A percentile compares a stretch with the other conserved stretches of the same genome.
These are phyloP conservation scores for Herpotrichia juniperi DNA, from an alignment of 2,329 filamentous ascomycete genomes.

Conservation along the genomic window DNA sequence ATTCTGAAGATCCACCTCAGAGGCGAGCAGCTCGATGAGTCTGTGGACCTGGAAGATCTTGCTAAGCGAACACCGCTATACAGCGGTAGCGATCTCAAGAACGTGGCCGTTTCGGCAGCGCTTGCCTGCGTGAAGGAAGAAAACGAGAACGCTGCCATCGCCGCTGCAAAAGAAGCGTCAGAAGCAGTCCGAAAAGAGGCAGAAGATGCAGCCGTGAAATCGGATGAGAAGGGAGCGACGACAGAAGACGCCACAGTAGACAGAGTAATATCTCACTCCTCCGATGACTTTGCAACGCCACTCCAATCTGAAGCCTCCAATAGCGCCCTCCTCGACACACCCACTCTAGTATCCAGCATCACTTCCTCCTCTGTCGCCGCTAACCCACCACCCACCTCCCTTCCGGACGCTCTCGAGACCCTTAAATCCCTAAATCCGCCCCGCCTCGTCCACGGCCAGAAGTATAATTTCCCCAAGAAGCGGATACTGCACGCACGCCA, in stretches of 20 bases:
- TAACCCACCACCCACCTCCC: background rate
- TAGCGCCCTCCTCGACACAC: no score
- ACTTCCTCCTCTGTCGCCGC: background rate
- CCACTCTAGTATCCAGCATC: no score
- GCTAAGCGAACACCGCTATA: conserved; percentile 75
- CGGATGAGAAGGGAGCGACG: background rate
- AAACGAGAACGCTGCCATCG: conserved; percentile 50
- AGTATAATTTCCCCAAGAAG: conserved; percentile 70
- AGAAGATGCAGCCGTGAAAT: conserved; percentile 44
- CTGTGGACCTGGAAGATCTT: conserved; percentile 67
- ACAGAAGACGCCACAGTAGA: background rate
- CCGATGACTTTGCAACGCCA: no score
- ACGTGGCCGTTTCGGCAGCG: conserved; percentile 78
- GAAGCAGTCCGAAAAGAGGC: conserved; percentile 33
- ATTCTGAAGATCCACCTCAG: conserved; percentile 76
- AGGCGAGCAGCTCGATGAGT: conserved; percentile 66
- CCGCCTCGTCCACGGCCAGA: conserved; percentile 34
- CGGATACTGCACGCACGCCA: conserved; percentile 71
- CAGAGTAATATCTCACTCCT: no score
- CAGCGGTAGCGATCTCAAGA: conserved; percentile 84
- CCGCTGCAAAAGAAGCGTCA: conserved; percentile 26
- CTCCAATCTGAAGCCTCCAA: no score
- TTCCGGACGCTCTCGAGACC: background rate
- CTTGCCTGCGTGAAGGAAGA: conserved; percentile 81
- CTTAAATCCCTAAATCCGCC: background rate